Evolutionary conservation across 2,329 filamentous ascomycete genomes (phyloP), one percentile per base, ranked within the genome.

Genomic region (Colletotrichum sp.): DNA sequence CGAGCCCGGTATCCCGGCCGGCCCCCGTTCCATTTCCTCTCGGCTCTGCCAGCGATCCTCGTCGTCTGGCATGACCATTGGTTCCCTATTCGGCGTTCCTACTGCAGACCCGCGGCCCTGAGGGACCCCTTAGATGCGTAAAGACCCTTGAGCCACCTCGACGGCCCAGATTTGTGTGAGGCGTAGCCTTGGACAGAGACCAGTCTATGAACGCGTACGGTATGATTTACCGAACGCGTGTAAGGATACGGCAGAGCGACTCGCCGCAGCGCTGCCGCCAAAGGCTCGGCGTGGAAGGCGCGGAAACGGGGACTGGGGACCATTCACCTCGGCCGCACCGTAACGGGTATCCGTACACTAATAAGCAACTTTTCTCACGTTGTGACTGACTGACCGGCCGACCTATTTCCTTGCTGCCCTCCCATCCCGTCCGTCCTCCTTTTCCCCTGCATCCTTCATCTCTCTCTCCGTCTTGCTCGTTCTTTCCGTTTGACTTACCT

Each of bases 1-100:
- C 62, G 36, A 66, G 56, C 73, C 73, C 69, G 73, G 28, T 7
- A 74, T 55, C 73, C 72, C 38, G 63, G 62, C 69, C 30, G 62
- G 36, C 24, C 71, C 73, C 72, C 62, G 69, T 66, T 16, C 18
- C 12, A 7, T 24, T 38, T 16, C 48, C 36, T 32, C 56, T 69
- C 70, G 24, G 30, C 65, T 55, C 52, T 68, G 48, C 24, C 65
- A 58, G 43, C 30, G 64, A 67, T 67, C 64, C 64, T 67, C 48
- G 48, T 52, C 43, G 52, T 32, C 64, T 67, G 64, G 55, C 43
- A 26, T 36, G 64, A 9, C 48, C 26, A 67, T 67, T 67, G 43
- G 48, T 21, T 67, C 30, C 64, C 48, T 56, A 56, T 56, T 56
- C 28, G 64, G 64, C 21, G 13, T 67, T 26, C 14, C 24, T 58